Percentiles rank a stretch among this genome's conserved stretches.
Conservation (phyloP, 2,329 filamentous ascomycete genomes). For the Botrytis paeoniae region DNA sequence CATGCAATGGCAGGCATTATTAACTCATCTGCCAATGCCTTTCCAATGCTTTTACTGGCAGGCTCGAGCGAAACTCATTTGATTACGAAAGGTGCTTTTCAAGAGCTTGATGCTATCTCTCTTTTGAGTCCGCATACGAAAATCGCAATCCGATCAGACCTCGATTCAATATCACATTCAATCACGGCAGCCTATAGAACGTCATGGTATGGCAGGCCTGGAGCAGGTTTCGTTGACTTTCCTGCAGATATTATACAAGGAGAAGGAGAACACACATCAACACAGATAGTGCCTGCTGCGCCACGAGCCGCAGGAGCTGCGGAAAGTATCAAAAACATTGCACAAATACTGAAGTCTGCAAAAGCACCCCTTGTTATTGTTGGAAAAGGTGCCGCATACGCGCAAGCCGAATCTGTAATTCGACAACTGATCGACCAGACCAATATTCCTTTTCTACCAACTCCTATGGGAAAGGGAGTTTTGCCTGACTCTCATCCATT, state of each 20-base stretch:
- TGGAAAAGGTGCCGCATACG: conserved; percentile 55
- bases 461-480: conserved; percentile 58
- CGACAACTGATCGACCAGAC: conserved; percentile 46
- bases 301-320: conserved; percentile 47
- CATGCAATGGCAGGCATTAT: conserved; percentile 56
- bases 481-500: conserved; percentile 51
- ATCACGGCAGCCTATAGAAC: conserved; percentile 51
- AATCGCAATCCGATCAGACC: conserved; percentile 45
- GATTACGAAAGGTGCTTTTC: conserved; percentile 53
- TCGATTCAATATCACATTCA: conserved; percentile 46
- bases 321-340: conserved; percentile 43
- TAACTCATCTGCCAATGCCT: conserved; percentile 53
- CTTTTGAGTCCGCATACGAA: conserved; percentile 53
- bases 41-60: conserved; percentile 52
- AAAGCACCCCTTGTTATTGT: conserved; percentile 51
- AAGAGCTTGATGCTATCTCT: conserved; percentile 54
- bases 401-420: conserved; percentile 47
- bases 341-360: conserved; percentile 46
- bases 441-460: conserved; percentile 53
- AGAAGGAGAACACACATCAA: conserved; percentile 30
- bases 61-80: conserved; percentile 52
- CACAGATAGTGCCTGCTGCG: conserved; percentile 38
- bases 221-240: conserved; percentile 52
- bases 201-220: conserved; percentile 53
- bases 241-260: conserved; percentile 55